A percentile compares a stretch with the other conserved stretches of the same genome.
phyloP scores from a whole-genome alignment of 805 yeast genomes.

The Spathaspora girioi region DNA sequence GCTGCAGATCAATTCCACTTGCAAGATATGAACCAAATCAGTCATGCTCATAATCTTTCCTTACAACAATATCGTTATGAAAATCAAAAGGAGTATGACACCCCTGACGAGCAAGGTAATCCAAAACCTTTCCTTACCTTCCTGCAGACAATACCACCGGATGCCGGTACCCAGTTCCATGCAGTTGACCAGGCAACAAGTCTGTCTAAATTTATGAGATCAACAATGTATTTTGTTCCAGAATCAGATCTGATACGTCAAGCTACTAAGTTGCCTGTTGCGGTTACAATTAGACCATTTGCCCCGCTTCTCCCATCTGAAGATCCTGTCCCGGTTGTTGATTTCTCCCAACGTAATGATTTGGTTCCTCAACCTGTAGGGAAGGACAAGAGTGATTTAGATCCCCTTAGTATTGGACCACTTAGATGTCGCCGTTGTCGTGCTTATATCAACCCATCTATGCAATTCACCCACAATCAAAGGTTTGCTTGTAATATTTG shows the following conservation, averaged over 20 bases:
- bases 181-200: conserved; percentile 82
- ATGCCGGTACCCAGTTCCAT: conserved; percentile 66
- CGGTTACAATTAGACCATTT: conserved; percentile 80
- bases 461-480: conserved; percentile 61
- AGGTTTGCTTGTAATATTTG: conserved; percentile 84
- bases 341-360: conserved; percentile 34
- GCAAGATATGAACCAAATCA: conserved; percentile 6
- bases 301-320: conserved; percentile 52
- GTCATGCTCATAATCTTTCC: conserved; percentile 5
- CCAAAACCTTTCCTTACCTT: conserved; percentile 60
- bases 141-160: conserved; percentile 78
- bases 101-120: conserved; percentile 27
- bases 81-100: conserved; percentile 21
- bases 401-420: conserved; percentile 51
- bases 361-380: neutral
- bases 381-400: conserved; percentile 22
- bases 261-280: conserved; percentile 75
- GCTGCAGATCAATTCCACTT: conserved; percentile 4
- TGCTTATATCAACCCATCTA: conserved; percentile 81
- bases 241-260: conserved; percentile 63
- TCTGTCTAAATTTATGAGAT: conserved; percentile 72
- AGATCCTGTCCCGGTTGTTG: conserved; percentile 66
- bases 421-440: conserved; percentile 92
- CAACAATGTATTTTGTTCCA: conserved; percentile 83
- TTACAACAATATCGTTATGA: conserved; percentile 13